phyloP scores from a whole-genome alignment of 306 rosid species.

The Begonia fuchsioides region DNA sequence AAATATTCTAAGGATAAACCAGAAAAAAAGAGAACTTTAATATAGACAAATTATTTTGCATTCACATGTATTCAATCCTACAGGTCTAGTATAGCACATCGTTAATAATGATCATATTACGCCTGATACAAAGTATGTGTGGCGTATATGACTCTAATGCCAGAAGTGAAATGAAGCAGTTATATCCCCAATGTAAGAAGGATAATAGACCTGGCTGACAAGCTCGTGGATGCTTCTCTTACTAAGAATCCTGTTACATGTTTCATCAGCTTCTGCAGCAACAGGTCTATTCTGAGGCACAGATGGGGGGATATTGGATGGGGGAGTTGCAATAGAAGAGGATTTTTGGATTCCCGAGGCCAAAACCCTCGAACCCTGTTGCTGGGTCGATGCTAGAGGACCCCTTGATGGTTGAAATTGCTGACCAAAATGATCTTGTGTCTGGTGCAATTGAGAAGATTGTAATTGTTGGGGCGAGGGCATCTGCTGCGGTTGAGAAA shows the following conservation, averaged over 20 bases:
- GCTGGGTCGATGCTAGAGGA: conserved; percentile 43
- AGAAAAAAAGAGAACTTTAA: too few relatives aligned
- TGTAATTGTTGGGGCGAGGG: conserved; percentile 23
- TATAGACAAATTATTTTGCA: too few relatives aligned
- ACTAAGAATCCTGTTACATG: conserved; percentile 61
- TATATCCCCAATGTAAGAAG: neutral
- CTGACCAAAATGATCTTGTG: conserved; percentile 52
- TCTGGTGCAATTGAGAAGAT: conserved; percentile 43
- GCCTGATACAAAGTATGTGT: too few relatives aligned
- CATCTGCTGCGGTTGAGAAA: conserved; percentile 15
- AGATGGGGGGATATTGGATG: conserved; percentile 32
- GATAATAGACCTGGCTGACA: conserved; percentile 50
- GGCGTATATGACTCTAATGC: too few relatives aligned
- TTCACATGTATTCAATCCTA: too few relatives aligned
- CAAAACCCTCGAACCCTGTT: conserved; percentile 48
- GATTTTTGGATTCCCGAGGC: conserved; percentile 46
- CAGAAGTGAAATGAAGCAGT: too few relatives aligned
- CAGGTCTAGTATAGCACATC: too few relatives aligned
- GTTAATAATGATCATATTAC: too few relatives aligned
- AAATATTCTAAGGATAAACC: too few relatives aligned
- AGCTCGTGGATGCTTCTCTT: conserved; percentile 87
- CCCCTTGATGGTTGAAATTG: conserved; percentile 46
- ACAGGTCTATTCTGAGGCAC: conserved; percentile 33
- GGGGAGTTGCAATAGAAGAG: conserved; percentile 37
- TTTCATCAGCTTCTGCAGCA: conserved; percentile 47